Evolutionary conservation across 1,284 basidiomycete genomes (phyloP), one percentile per base, ranked within the genome.

Genomic region (Cutaneotrichosporon dermatis): DNA sequence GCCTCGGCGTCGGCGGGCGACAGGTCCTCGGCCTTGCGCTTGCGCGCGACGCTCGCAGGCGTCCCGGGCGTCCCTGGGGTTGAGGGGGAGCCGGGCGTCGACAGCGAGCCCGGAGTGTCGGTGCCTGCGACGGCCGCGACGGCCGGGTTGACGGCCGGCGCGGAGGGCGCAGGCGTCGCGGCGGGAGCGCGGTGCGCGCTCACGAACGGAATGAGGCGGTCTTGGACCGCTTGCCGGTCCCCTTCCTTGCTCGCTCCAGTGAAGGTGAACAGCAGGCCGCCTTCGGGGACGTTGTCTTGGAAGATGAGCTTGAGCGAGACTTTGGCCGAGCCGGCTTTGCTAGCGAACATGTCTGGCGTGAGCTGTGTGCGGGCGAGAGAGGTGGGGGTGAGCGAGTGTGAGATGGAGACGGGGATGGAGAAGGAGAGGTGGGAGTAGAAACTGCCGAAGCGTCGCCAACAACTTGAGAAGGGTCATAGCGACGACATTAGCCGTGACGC

Each of bases 211-310:
- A 77, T 75, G 16, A 79, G 62, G 12, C 65, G 54, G 57, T 77
- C 76, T 62, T 77, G 75, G 1, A 79, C 73, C 15, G 59, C 54
- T 51, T 75, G 69, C 11, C 77, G 59, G 54, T 78, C 72, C 2
- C 59, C 63, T 13, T 67, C 68, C 54, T 61, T 61, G 7, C 34
- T 44, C 15, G 67, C 41, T 40, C 64, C 62, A 11, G 76, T 75
- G 59, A 79, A 79, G 15, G 69, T 72, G 65, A 79, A 77, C 13
- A 67, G 60, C 11, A 79, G 66, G 10, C 77, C 77, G 42, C 73
- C 73, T 9, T 58, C 51, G 4, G 77, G 77, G 2, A 76, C 55
- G 54, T 79, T 69, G 54, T 78, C 74, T 51, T 70, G 69, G 65
- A 79, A 79, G 25, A 69, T 36, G 41, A 79, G 61, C 60, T 74